Evolutionary conservation across 306 rosid species (phyloP), one percentile per base, ranked within the genome.

Genomic region (Cyamopsis tetragonoloba): DNA sequence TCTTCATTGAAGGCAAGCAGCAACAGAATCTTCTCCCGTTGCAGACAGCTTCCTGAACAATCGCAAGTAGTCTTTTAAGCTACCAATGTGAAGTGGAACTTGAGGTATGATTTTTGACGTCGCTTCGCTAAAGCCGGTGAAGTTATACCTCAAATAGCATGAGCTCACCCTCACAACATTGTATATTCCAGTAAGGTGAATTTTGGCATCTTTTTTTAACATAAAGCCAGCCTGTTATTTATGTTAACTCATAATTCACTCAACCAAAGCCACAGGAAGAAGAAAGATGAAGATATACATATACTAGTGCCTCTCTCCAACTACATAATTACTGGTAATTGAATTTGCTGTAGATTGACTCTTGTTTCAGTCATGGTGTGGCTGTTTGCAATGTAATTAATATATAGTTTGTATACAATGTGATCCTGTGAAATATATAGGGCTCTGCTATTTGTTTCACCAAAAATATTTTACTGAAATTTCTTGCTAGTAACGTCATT

Each of bases 1-100:
- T 78, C 49, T 93, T 93, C 62, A 64, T 93, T 61, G 65, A 69
- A 60, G 99, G 96, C 74, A 86, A 84, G 83, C 87, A 84, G 83
- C 87, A 84, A 80, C 73, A 68, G 78, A 50, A 88, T 77, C 80
- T 82, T 75, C 85, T 92, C 41, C 93, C 96, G 4, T 30, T 88
- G 76, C 86, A 88, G 75, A 58, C 82, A 0, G 80, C 58, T 43
- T 75, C 78, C 20, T 79, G 78, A 83, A 65, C 71, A 38, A 61
- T 38, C 18, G 32, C 51, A 57, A 57, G 39, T 57, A 53, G 51
- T 62, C 41, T 60, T 12, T 62, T 62, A 67, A 69, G 66, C 72
- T 53, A 49, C 62, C 80, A 20, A n/a, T 39, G 56, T 47, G 49
- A 58, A 66, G 78, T 64, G 66, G 67, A 62, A 31, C 48, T 47